phyloP scores from a whole-genome alignment of 306 rosid species.

The Cajanus cajan region DNA sequence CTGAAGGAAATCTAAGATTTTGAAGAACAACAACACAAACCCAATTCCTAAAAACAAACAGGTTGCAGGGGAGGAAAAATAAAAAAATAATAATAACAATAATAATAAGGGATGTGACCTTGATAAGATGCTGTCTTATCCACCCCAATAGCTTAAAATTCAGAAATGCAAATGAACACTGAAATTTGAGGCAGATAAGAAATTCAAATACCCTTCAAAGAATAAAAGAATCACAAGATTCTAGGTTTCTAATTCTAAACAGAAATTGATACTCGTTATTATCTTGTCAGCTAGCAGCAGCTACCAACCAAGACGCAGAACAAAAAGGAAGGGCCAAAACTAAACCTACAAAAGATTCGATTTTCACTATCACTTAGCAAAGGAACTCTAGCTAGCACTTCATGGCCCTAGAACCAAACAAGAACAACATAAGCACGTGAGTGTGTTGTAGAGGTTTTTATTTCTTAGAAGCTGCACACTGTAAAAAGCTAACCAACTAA shows the following conservation, averaged over 20 bases:
- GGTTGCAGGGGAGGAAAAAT: constrained; percentile 2
- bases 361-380: constrained; percentile 29
- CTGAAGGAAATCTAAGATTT: constrained; percentile 26
- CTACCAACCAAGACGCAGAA: constrained; percentile 64
- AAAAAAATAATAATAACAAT: not conserved
- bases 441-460: constrained; percentile 14
- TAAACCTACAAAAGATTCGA: constrained; percentile 60
- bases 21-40: constrained; percentile 32
- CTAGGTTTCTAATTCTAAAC: constrained; percentile 62
- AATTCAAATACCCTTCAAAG: constrained; percentile 37
- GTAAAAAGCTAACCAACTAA: not conserved
- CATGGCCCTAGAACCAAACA: constrained; percentile 41
- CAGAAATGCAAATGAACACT: constrained; percentile 41
- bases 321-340: constrained; percentile 47
- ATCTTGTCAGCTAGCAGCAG: constrained; percentile 63
- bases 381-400: constrained; percentile 32
- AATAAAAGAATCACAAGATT: constrained; percentile 62
- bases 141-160: constrained; percentile 50
- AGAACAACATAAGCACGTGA: constrained; percentile 41
- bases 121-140: constrained; percentile 75
- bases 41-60: constrained; percentile 38
- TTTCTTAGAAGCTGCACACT: constrained; percentile 9
- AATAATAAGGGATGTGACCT: constrained; percentile 24
- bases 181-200: constrained; percentile 36
- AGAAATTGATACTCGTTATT: constrained; percentile 44